phyloP scores from a whole-genome alignment of 2,329 filamentous ascomycete genomes.

The Aspergillus quadrilineatus region DNA sequence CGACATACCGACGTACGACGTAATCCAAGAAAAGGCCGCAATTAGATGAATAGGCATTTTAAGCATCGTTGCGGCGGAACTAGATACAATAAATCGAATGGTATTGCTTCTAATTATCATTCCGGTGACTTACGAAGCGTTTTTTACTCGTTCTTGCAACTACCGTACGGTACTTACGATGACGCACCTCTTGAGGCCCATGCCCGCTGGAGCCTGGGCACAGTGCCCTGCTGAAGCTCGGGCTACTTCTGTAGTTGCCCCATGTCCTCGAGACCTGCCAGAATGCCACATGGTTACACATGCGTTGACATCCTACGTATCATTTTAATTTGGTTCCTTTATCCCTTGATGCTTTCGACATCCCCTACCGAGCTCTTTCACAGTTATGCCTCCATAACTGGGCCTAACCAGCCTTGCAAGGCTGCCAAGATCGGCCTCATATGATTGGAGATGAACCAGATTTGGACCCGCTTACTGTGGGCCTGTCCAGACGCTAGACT shows the following conservation, averaged over 20 bases:
- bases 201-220: neutral
- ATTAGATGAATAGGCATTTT: neutral
- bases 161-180: neutral
- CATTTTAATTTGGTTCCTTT: neutral
- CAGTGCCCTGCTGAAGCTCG: neutral
- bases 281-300: slow-evolving; percentile 14
- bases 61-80: too few species aligned
- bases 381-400: slow-evolving; percentile 5
- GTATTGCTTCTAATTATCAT: too few species aligned
- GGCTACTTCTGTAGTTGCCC: neutral
- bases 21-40: neutral
- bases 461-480: neutral
- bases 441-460: neutral
- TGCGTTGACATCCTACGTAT: neutral
- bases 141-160: neutral
- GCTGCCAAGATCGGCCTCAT: slow-evolving; percentile 18
- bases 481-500: neutral
- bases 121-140: too few species aligned
- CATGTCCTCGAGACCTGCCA: slow-evolving; percentile 6
- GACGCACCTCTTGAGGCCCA: neutral
- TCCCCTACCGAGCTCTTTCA: neutral
- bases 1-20: neutral
- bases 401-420: slow-evolving; percentile 23
- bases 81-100: neutral
- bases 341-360: neutral